Evolutionary conservation across 176 grass and related monocot species (phyloP).

Genomic region (Raddia distichophylla): DNA sequence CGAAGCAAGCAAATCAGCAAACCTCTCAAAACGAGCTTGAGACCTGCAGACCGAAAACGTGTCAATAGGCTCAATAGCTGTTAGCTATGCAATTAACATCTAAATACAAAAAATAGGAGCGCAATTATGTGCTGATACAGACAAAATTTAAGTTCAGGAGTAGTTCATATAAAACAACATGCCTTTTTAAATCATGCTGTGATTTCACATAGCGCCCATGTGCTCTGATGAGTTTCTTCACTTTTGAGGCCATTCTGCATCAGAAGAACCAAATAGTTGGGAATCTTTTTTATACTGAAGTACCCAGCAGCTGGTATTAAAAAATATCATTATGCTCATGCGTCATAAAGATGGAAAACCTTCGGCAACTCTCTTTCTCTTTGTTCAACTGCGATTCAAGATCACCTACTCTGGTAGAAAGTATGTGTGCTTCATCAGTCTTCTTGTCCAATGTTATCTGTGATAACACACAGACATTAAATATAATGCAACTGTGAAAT

Average conservation of each 20-base stretch:
- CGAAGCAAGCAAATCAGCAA: slow-evolving; percentile 66
- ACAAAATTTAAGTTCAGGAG: slow-evolving; percentile 4
- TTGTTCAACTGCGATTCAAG: slow-evolving; percentile 68
- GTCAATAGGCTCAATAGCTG: slow-evolving; percentile 18
- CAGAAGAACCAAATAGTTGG: slow-evolving; percentile 7
- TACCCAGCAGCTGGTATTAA: not conserved
- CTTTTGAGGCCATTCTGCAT: slow-evolving; percentile 75
- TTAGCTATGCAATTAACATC: not conserved
- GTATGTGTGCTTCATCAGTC: slow-evolving; percentile 55
- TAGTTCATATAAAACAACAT: slow-evolving; percentile 41
- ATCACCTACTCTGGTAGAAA: slow-evolving; percentile 68
- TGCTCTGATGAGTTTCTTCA: slow-evolving; percentile 77
- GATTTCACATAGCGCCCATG: slow-evolving; percentile 70
- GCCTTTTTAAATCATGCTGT: slow-evolving; percentile 79
- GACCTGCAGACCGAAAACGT: slow-evolving; percentile 50
- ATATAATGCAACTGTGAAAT: not conserved
- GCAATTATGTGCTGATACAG: slow-evolving; percentile 15
- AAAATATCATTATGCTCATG: not conserved
- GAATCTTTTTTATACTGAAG: slow-evolving; percentile 15
- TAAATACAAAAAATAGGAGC: slow-evolving; percentile 11
- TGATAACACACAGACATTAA: slow-evolving; percentile 32
- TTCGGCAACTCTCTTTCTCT: slow-evolving; percentile 66
- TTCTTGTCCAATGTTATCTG: slow-evolving; percentile 63
- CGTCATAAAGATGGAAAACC: slow-evolving; percentile 49
- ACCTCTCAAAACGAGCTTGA: slow-evolving; percentile 70